A percentile compares a stretch with the other conserved stretches of the same genome.
Conservation (phyloP, 441 rosid species). For the Iberis amara region DNA sequence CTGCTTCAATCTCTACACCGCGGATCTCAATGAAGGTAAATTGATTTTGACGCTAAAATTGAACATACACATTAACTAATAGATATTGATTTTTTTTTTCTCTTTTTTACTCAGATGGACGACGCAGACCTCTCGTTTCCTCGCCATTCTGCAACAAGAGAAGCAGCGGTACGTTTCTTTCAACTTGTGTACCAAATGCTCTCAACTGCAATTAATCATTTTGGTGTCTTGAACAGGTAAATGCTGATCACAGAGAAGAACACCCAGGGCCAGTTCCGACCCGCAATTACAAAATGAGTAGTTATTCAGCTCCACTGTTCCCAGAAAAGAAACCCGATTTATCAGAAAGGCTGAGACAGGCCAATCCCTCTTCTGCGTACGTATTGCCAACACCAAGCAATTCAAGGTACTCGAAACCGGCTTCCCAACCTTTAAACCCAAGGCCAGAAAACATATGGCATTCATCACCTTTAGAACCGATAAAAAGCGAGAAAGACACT, state of each 20-base stretch:
- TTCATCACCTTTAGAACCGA: conserved; percentile 86
- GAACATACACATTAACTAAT: too few relatives aligned
- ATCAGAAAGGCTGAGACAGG: conserved; percentile 52
- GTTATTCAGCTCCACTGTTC: conserved; percentile 87
- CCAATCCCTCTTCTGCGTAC: conserved; percentile 52
- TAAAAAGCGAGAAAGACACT: conserved; percentile 45
- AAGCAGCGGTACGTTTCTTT: conserved; percentile 40
- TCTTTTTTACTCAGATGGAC: conserved; percentile 49
- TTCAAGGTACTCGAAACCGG: conserved; percentile 40
- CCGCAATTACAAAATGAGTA: conserved; percentile 48
- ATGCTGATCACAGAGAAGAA: conserved; percentile 46
- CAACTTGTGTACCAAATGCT: background rate
- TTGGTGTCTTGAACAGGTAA: conserved; percentile 28
- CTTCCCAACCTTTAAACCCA: conserved; percentile 35
- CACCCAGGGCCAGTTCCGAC: conserved; percentile 23
- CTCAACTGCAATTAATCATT: background rate
- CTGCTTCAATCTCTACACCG: conserved; percentile 32
- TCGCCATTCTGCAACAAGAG: conserved; percentile 37
- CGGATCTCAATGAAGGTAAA: conserved; percentile 59
- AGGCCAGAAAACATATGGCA: conserved; percentile 47
- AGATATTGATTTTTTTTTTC: conserved; percentile 2
- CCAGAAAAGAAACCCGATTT: conserved; percentile 66
- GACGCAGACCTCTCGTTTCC: conserved; percentile 49
- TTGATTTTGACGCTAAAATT: background rate
- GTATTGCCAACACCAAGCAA: conserved; percentile 81